Evolutionary conservation across 2,329 filamentous ascomycete species (phyloP).

Genomic region (Clarireedia hainanense): DNA sequence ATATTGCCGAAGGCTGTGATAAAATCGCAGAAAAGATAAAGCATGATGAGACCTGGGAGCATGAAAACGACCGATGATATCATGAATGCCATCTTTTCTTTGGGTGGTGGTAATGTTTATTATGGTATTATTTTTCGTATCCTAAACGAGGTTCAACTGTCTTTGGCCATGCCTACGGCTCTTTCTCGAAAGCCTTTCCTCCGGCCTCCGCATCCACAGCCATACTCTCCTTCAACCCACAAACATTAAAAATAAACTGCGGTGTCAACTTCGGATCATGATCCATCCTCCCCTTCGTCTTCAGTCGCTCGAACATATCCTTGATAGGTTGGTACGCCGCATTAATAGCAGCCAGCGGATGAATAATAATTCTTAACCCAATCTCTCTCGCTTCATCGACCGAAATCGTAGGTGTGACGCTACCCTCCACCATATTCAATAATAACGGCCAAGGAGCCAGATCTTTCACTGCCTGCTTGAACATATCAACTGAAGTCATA

Average conservation of each 20-base stretch:
- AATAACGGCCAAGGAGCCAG: conserved; percentile 34
- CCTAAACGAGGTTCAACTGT: too few relatives aligned
- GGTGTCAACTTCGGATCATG: not conserved
- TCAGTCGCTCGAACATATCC: not conserved
- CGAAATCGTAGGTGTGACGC: conserved; percentile 44
- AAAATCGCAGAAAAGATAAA: too few relatives aligned
- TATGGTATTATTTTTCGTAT: too few relatives aligned
- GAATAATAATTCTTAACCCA: conserved; percentile 52
- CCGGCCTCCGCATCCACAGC: not conserved
- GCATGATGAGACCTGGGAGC: too few relatives aligned
- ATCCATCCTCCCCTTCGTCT: not conserved
- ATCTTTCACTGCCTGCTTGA: conserved; percentile 36
- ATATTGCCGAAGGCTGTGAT: too few relatives aligned
- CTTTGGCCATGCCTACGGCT: too few relatives aligned
- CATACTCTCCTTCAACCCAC: not conserved
- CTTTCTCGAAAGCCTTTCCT: not conserved
- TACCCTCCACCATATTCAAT: conserved; percentile 50
- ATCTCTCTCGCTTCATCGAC: conserved; percentile 44
- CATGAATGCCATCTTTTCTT: too few relatives aligned
- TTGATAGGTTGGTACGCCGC: not conserved
- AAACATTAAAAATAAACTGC: not conserved
- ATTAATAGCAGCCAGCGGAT: conserved; percentile 19
- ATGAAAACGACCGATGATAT: too few relatives aligned
- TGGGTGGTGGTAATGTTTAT: too few relatives aligned
- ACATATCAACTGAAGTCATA: conserved; percentile 33